Evolutionary conservation across 2,329 filamentous ascomycete genomes (phyloP).

Genomic region (Penicillium griseofulvum): DNA sequence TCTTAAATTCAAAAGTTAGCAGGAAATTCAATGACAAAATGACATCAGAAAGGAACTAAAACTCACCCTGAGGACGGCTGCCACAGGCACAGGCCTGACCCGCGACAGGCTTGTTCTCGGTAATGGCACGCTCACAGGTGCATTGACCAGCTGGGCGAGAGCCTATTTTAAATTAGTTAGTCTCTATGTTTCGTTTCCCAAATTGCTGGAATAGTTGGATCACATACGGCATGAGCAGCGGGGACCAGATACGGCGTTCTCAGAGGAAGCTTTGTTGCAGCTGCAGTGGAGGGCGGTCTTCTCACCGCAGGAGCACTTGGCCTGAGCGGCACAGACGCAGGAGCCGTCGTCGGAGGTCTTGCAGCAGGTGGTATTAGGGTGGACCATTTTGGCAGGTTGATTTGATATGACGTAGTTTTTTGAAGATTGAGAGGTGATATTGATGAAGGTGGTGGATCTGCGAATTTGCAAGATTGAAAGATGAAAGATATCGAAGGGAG

Average conservation of each 20-base stretch:
- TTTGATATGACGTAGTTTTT: background rate
- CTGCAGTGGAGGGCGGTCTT: constrained; percentile 81
- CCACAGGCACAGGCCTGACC: constrained; percentile 75
- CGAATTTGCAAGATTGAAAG: background rate
- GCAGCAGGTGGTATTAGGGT: constrained; percentile 57
- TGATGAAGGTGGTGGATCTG: background rate
- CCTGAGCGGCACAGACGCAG: constrained; percentile 59
- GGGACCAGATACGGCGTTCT: constrained; percentile 71
- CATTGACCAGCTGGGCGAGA: constrained; percentile 75
- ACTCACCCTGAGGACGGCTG: constrained; percentile 66
- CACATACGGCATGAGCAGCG: constrained; percentile 76
- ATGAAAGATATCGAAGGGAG: background rate
- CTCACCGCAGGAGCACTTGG: constrained; percentile 84
- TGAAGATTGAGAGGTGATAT: background rate
- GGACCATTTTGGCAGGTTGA: constrained; percentile 40
- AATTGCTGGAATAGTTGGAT: background rate
- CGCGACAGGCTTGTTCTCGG: constrained; percentile 64
- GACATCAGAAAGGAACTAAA: background rate
- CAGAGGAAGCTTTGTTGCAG: constrained; percentile 70
- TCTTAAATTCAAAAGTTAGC: constrained; percentile 41
- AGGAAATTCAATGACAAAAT: background rate
- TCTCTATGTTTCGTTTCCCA: background rate
- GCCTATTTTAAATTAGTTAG: constrained; percentile 36
- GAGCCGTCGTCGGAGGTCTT: constrained; percentile 52
- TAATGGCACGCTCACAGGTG: constrained; percentile 70